phyloP scores from a whole-genome alignment of 768 basidiomycete genomes.

The Naganishia vishniacii region DNA sequence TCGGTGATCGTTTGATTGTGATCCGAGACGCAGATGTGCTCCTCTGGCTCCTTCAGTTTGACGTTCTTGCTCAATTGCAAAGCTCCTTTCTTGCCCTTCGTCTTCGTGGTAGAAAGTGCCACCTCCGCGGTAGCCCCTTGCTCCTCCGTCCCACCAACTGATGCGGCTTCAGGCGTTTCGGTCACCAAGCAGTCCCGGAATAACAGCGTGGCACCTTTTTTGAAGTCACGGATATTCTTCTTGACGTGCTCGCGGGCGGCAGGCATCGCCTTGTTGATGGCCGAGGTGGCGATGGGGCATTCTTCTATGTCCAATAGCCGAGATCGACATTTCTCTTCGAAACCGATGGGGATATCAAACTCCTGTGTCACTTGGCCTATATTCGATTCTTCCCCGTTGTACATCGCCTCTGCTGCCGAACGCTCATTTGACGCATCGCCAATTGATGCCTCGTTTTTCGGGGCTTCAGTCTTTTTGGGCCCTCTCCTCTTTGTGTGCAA shows the following conservation, averaged over 20 bases:
- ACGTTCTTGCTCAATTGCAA: slow-evolving; percentile 24
- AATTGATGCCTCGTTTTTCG: not conserved
- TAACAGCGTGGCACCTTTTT: slow-evolving; percentile 80
- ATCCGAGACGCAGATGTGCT: slow-evolving; percentile 74
- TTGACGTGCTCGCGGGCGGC: slow-evolving; percentile 63
- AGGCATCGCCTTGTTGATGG: slow-evolving; percentile 65
- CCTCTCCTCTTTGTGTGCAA: slow-evolving; percentile 60
- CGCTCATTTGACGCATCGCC: not conserved
- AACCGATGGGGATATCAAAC: slow-evolving; percentile 26
- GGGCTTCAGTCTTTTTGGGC: slow-evolving; percentile 54
- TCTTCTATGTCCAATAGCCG: slow-evolving; percentile 51
- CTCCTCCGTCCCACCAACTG: too few species aligned
- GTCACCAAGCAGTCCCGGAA: slow-evolving; percentile 72
- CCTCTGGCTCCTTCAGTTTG: slow-evolving; percentile 28
- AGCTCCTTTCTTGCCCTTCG: slow-evolving; percentile 24
- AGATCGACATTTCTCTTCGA: slow-evolving; percentile 26
- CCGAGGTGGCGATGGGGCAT: slow-evolving; percentile 80
- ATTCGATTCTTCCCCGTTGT: not conserved
- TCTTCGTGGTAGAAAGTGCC: not conserved
- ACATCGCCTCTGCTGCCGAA: slow-evolving; percentile 19
- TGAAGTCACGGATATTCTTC: slow-evolving; percentile 73
- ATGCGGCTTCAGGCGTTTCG: too few species aligned
- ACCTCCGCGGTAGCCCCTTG: slow-evolving; percentile 10
- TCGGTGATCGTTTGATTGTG: slow-evolving; percentile 77
- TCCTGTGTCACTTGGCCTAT: not conserved